These are phyloP conservation scores for Rhynchosporium graminicola DNA, from an alignment of 2,329 filamentous ascomycete species.

Conservation along the genomic window DNA sequence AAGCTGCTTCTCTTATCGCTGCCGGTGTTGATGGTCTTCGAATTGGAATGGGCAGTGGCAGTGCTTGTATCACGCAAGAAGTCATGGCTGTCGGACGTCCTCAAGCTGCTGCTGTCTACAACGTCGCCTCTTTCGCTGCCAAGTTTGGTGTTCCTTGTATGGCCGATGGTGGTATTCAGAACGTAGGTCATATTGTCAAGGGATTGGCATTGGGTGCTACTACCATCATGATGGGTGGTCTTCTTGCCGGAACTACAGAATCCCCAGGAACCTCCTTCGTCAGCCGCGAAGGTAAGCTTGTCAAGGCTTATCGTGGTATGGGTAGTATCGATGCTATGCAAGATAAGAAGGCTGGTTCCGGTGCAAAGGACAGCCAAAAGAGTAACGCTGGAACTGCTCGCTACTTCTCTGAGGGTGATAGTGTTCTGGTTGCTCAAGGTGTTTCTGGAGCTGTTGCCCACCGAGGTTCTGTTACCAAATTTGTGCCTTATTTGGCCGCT, in stretches of 20 bases:
- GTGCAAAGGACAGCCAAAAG: conserved; percentile 70
- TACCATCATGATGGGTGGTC: conserved; percentile 98
- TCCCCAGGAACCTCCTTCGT: conserved; percentile 97
- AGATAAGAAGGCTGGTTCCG: conserved; percentile 93
- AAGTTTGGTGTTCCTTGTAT: conserved; percentile 97
- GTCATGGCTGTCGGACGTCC: conserved; percentile 98
- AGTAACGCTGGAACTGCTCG: conserved; percentile 94
- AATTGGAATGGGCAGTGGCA: conserved; percentile 98
- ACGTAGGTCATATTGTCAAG: conserved; percentile 99
- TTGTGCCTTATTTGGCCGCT: conserved; percentile 91
- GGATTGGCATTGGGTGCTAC: conserved; percentile 91
- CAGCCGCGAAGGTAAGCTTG: conserved; percentile 92
- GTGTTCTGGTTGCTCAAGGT: conserved; percentile 92
- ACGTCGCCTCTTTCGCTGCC: conserved; percentile 84
- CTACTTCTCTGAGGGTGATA: conserved; percentile 97
- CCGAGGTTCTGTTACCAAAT: conserved; percentile 85
- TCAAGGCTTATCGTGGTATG: conserved; percentile 99
- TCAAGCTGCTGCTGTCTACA: conserved; percentile 90
- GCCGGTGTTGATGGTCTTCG: conserved; percentile 94
- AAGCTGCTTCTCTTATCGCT: conserved; percentile 88
- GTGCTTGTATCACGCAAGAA: conserved; percentile 98
- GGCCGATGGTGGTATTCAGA: conserved; percentile 96
- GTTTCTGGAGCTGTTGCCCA: conserved; percentile 85
- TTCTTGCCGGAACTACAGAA: conserved; percentile 95
- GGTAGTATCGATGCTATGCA: conserved; percentile 99